Conservation (phyloP, 208 protist genomes). For the Crithidia acanthocephali region DNA sequence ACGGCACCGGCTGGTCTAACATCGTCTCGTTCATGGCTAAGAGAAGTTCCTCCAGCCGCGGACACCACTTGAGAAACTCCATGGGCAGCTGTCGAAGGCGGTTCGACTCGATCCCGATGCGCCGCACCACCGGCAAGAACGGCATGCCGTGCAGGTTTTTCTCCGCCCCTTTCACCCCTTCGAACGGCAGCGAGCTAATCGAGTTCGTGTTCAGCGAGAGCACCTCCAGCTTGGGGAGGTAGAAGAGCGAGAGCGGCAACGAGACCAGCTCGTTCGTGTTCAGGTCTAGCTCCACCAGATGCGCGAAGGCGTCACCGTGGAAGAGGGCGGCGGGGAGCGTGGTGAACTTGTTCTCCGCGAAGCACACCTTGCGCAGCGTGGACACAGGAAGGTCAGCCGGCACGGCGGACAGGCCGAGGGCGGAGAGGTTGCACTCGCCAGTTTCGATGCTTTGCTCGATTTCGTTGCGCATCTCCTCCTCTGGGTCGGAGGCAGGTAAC, state of each 20-base stretch:
- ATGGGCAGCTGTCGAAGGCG: constrained; percentile 59
- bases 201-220: constrained; percentile 78
- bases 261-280: constrained; percentile 68
- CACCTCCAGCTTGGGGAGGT: constrained; percentile 62
- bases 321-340: constrained; percentile 55
- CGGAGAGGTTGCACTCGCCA: constrained; percentile 68
- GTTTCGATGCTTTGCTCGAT: constrained; percentile 45
- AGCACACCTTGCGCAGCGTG: constrained; percentile 46
- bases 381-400: constrained; percentile 45
- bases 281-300: constrained; percentile 58
- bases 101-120: constrained; percentile 80
- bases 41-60: constrained; percentile 54
- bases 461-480: constrained; percentile 56
- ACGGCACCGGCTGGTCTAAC: constrained; percentile 55
- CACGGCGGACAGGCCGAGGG: constrained; percentile 43
- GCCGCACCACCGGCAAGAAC: constrained; percentile 55
- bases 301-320: constrained; percentile 31
- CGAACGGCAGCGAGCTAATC: constrained; percentile 42
- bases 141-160: constrained; percentile 1
- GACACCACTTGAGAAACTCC: constrained; percentile 65
- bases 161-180: constrained; percentile 7
- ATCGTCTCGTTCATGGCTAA: constrained; percentile 75
- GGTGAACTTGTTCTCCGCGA: constrained; percentile 66
- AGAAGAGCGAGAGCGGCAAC: constrained; percentile 69
- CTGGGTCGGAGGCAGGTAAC: constrained; percentile 30